These are phyloP conservation scores for Aristolochia californica DNA, from an alignment of 164 flowering plant species.

Conservation along the genomic window DNA sequence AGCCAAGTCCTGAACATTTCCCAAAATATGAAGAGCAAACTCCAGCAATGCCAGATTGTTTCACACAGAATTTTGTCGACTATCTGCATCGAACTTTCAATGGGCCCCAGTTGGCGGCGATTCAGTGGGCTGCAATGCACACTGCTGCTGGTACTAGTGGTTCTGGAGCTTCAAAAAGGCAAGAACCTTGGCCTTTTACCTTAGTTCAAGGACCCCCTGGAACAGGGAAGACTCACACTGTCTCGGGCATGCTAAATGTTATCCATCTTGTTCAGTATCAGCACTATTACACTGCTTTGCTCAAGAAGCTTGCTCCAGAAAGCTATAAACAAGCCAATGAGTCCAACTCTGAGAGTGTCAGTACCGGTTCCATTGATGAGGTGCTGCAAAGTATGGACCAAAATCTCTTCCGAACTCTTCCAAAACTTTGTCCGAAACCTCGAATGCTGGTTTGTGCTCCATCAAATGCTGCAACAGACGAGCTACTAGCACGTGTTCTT, in stretches of 20 bases:
- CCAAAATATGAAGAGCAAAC: conserved; percentile 89
- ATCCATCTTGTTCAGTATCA: conserved; percentile 96
- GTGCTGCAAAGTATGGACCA: conserved; percentile 93
- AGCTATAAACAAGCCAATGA: conserved; percentile 73
- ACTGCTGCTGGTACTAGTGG: conserved; percentile 91
- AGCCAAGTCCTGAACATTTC: conserved; percentile 82
- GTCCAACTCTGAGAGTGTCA: conserved; percentile 40
- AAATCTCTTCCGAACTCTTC: conserved; percentile 81
- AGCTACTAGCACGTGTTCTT: conserved; percentile 87
- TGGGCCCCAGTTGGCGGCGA: conserved; percentile 85
- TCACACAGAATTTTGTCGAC: conserved; percentile 78
- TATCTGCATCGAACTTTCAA: conserved; percentile 66
- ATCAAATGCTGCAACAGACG: conserved; percentile 99
- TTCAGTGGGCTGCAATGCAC: conserved; percentile 98
- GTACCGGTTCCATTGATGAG: conserved; percentile 77
- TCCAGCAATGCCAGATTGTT: conserved; percentile 96
- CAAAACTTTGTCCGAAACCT: conserved; percentile 90
- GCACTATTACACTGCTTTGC: conserved; percentile 80
- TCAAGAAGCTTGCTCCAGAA: conserved; percentile 88
- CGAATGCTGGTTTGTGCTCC: conserved; percentile 99
- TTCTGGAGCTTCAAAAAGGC: conserved; percentile 51
- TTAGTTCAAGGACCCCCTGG: conserved; percentile 99
- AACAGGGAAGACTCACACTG: conserved; percentile 96
- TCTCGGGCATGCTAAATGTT: conserved; percentile 99
- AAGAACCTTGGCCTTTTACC: conserved; percentile 99